These are phyloP conservation scores for Pseudocohnilembus persalinus DNA, from an alignment of 169 alveolate species.

Conservation along the genomic window DNA sequence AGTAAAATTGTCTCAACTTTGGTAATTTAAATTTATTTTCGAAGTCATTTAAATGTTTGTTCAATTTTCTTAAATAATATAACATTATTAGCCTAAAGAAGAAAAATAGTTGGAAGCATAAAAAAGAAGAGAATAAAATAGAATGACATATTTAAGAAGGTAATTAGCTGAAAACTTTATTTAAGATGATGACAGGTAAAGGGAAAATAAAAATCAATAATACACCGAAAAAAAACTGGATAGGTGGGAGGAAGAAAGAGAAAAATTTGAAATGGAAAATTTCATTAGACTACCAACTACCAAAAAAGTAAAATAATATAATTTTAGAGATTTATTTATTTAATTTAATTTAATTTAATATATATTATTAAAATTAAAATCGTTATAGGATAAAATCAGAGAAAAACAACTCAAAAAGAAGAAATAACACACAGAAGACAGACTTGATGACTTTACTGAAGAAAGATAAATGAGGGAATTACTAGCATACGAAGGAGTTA, in stretches of 20 bases:
- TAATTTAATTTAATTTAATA: too few relatives aligned
- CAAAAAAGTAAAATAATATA: not conserved
- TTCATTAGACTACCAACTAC: not conserved
- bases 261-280: not conserved
- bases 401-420: not conserved
- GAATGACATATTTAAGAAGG: not conserved
- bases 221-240: not conserved
- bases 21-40: not conserved
- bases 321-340: too few relatives aligned
- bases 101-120: not conserved
- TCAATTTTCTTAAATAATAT: too few relatives aligned
- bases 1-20: not conserved
- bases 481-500: not conserved
- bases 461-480: not conserved
- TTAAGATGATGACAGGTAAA: not conserved
- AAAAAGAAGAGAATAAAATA: too few relatives aligned
- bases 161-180: not conserved
- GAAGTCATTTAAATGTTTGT: too few relatives aligned
- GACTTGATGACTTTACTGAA: not conserved
- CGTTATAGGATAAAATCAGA: not conserved
- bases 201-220: not conserved
- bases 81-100: not conserved
- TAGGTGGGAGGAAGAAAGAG: not conserved
- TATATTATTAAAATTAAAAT: too few relatives aligned
- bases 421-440: not conserved